Conservation (phyloP, 2,329 filamentous ascomycete species). For the Beauveria pseudobassiana region DNA sequence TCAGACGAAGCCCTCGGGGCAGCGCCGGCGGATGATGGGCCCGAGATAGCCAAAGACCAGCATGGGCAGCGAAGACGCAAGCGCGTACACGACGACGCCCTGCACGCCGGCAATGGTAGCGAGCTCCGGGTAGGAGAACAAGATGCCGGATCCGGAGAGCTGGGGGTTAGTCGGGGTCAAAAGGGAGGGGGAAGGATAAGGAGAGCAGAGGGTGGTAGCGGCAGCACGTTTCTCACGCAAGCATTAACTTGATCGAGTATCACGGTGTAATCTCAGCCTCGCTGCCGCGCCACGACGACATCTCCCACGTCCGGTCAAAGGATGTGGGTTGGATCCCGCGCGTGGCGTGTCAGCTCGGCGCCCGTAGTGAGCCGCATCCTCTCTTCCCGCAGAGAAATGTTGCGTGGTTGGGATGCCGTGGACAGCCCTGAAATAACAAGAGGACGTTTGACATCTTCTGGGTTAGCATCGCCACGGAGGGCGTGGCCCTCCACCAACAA, state of each 20-base stretch:
- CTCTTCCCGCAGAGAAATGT: slow-evolving; percentile 21
- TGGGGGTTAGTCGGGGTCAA: slow-evolving; percentile 40
- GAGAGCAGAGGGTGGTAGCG: slow-evolving; percentile 50
- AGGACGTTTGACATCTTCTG: neutral
- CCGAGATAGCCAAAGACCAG: slow-evolving; percentile 68
- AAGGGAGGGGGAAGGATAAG: slow-evolving; percentile 13
- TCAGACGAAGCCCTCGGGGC: slow-evolving; percentile 79
- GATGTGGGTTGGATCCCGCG: slow-evolving; percentile 43
- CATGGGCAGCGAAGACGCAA: slow-evolving; percentile 64
- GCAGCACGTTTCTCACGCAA: slow-evolving; percentile 98
- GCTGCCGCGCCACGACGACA: slow-evolving; percentile 32
- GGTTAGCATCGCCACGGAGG: slow-evolving; percentile 15
- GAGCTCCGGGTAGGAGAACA: slow-evolving; percentile 76
- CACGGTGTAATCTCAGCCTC: slow-evolving; percentile 94
- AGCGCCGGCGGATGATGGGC: slow-evolving; percentile 70
- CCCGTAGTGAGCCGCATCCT: slow-evolving; percentile 75
- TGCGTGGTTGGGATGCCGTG: neutral
- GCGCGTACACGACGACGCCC: slow-evolving; percentile 67
- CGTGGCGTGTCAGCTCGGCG: slow-evolving; percentile 53
- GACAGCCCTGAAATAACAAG: neutral
- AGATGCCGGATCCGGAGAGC: slow-evolving; percentile 74
- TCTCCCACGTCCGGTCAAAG: slow-evolving; percentile 28
- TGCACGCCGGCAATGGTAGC: slow-evolving; percentile 73
- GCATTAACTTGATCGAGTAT: slow-evolving; percentile 99
- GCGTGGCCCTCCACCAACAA: neutral